A percentile compares a stretch with the other conserved stretches of the same genome.
phyloP scores from a whole-genome alignment of 306 rosid species.

The Crotalaria pallida region DNA sequence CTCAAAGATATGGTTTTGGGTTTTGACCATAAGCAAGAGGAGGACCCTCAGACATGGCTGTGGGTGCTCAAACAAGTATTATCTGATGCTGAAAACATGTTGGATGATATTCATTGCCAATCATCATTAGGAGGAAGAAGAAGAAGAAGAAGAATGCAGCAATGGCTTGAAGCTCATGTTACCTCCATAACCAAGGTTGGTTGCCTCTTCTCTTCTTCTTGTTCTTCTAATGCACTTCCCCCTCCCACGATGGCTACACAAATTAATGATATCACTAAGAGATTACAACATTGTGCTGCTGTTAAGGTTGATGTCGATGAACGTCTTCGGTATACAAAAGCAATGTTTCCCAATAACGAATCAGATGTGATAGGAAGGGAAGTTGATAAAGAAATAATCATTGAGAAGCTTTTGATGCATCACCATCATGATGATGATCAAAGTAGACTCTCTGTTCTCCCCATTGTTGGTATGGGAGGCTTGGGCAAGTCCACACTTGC shows the following conservation, averaged over 20 bases:
- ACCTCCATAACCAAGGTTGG: conserved; percentile 18
- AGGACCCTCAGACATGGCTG: too few relatives aligned
- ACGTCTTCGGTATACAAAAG: too few relatives aligned
- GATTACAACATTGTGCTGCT: conserved; percentile 12
- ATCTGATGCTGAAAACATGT: too few relatives aligned
- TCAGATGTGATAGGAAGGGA: conserved; percentile 38
- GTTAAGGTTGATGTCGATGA: neutral
- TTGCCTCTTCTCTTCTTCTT: conserved; percentile 15
- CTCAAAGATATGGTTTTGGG: too few relatives aligned
- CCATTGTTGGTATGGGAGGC: conserved; percentile 27
- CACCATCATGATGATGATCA: neutral
- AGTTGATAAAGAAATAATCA: conserved; percentile 8
- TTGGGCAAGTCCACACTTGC: conserved; percentile 34
- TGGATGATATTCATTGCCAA: too few relatives aligned
- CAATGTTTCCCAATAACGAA: conserved; percentile 17
- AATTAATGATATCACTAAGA: neutral
- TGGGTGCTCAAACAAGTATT: too few relatives aligned
- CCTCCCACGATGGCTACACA: neutral
- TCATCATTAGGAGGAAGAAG: too few relatives aligned
- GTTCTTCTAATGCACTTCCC: neutral
- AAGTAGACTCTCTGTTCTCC: neutral
- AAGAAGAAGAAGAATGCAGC: too few relatives aligned
- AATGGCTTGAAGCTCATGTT: too few relatives aligned
- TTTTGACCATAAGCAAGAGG: too few relatives aligned
- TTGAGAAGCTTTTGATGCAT: conserved; percentile 2